These are phyloP conservation scores for Xylaria sp. DNA, from an alignment of 2,329 filamentous ascomycete genomes.

Conservation along the genomic window DNA sequence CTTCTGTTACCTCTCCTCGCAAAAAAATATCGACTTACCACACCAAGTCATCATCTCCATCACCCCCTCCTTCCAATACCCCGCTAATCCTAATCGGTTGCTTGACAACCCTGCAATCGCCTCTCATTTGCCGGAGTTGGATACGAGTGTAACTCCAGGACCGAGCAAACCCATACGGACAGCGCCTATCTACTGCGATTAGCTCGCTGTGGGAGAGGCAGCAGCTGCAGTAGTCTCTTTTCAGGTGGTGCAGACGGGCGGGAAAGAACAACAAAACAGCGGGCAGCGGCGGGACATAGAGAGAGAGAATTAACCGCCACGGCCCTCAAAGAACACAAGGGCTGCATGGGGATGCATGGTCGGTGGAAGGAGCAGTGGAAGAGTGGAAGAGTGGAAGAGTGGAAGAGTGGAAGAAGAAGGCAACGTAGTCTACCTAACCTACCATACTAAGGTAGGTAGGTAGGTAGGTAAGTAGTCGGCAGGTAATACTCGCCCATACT, in stretches of 20 bases:
- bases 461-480: neutral
- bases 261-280: slow-evolving; percentile 3
- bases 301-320: slow-evolving; percentile 11
- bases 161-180: slow-evolving; percentile 20
- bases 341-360: neutral
- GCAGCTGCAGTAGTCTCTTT: slow-evolving; percentile 13
- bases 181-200: slow-evolving; percentile 4
- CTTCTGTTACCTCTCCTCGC: neutral
- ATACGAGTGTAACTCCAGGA: slow-evolving; percentile 34
- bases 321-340: neutral
- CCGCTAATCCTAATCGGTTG: slow-evolving; percentile 28
- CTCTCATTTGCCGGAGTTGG: slow-evolving; percentile 27
- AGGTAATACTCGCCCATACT: neutral
- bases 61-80: slow-evolving; percentile 11
- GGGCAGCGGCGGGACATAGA: neutral
- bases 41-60: slow-evolving; percentile 10
- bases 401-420: too few species aligned
- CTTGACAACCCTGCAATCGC: slow-evolving; percentile 6
- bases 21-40: neutral
- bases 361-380: neutral
- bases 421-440: too few species aligned
- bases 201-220: neutral
- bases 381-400: neutral
- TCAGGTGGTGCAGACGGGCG: neutral
- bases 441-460: neutral